phyloP scores from a whole-genome alignment of 495 filamentous ascomycete genomes.

The Entonaema liquescens region DNA sequence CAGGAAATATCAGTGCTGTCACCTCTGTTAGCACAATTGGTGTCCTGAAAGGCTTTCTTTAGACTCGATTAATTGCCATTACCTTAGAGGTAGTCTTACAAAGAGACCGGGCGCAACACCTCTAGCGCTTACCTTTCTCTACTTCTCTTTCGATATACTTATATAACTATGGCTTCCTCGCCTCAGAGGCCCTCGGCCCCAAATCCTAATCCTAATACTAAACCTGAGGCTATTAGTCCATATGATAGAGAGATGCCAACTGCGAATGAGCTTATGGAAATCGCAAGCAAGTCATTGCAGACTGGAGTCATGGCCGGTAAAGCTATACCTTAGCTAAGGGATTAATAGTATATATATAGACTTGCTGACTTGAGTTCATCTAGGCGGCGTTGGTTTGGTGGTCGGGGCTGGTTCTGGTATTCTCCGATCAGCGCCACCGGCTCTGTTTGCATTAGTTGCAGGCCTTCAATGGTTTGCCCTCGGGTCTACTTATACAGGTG shows the following conservation, averaged over 20 bases:
- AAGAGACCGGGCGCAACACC: not conserved
- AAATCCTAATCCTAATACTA: not conserved
- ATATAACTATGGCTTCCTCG: conserved; percentile 26
- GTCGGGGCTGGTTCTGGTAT: conserved; percentile 75
- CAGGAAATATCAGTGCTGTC: not conserved
- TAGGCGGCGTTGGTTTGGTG: conserved; percentile 76
- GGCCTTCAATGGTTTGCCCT: conserved; percentile 83
- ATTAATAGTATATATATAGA: not conserved
- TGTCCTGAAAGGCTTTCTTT: too few relatives aligned
- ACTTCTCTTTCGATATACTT: not conserved
- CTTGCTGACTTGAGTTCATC: conserved; percentile 3
- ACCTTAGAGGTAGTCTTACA: not conserved
- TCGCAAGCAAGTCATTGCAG: conserved; percentile 36
- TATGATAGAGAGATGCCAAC: conserved; percentile 13
- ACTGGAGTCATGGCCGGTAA: conserved; percentile 31
- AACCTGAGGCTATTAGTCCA: not conserved
- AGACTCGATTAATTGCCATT: not conserved
- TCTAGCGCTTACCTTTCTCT: not conserved
- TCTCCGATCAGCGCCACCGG: conserved; percentile 67
- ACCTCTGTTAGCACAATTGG: not conserved
- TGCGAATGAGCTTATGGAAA: conserved; percentile 17
- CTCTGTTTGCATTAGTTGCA: conserved; percentile 74
- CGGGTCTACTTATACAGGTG: conserved; percentile 81
- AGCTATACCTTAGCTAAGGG: not conserved
- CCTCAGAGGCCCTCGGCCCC: conserved; percentile 2